These are phyloP conservation scores for Clavispora vitiphila DNA, from an alignment of 805 yeast genomes.

Conservation along the genomic window DNA sequence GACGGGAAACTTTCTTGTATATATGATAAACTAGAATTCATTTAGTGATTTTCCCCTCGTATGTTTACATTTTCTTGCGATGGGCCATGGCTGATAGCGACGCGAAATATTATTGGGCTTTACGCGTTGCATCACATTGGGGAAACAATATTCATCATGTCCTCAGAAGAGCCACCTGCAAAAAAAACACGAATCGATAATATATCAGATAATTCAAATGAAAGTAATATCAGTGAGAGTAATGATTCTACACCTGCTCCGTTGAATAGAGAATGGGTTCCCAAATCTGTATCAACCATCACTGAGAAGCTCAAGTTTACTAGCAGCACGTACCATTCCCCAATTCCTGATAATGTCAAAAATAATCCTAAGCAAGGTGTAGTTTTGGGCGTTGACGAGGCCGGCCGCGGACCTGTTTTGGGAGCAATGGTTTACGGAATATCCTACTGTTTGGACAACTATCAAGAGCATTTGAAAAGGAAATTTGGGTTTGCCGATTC, in stretches of 20 bases:
- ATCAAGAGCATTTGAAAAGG: conserved; percentile 41
- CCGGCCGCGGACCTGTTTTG: conserved; percentile 96
- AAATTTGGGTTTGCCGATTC: conserved; percentile 89
- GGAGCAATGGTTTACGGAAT: conserved; percentile 98
- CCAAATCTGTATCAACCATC: conserved; percentile 29
- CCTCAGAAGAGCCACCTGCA: background rate
- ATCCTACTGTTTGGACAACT: conserved; percentile 63
- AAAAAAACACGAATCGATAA: background rate
- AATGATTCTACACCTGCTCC: background rate
- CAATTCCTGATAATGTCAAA: conserved; percentile 39
- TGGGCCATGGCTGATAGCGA: background rate
- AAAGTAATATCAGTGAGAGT: background rate
- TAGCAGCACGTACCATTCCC: conserved; percentile 47
- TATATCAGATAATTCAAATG: background rate
- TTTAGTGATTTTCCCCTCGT: background rate
- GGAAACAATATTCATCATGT: background rate
- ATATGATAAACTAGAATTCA: too few relatives aligned
- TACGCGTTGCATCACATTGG: background rate
- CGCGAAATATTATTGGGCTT: background rate
- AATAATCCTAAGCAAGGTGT: conserved; percentile 34
- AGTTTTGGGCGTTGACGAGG: conserved; percentile 92
- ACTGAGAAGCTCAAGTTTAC: conserved; percentile 22
- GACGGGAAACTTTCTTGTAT: background rate
- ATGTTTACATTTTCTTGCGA: too few relatives aligned
- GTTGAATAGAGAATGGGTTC: conserved; percentile 23